Percentiles rank a stretch among this genome's conserved stretches.
Conservation (phyloP, 2,329 filamentous ascomycete genomes). For the Ascochyta fabae region DNA sequence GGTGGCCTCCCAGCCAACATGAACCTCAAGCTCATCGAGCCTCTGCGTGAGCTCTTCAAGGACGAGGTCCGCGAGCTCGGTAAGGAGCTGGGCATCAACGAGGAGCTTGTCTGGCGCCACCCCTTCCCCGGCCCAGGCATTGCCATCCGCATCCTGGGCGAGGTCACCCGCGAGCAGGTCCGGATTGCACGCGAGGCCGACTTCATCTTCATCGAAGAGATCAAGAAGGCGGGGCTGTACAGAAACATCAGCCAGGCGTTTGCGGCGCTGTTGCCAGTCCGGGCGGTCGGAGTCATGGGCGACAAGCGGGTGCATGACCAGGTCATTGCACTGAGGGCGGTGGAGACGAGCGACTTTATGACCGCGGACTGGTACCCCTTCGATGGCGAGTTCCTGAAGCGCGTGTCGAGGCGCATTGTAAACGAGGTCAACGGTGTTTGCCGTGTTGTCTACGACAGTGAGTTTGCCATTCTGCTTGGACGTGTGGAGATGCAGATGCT, state of each 20-base stretch:
- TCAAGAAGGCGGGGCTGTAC: conserved; percentile 75
- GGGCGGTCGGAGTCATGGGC: conserved; percentile 72
- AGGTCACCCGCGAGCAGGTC: conserved; percentile 80
- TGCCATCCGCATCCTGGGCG: conserved; percentile 81
- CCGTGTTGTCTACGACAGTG: conserved; percentile 72
- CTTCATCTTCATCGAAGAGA: conserved; percentile 78
- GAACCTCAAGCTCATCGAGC: conserved; percentile 76
- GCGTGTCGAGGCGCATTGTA: conserved; percentile 71
- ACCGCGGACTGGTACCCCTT: conserved; percentile 74
- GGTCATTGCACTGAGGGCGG: conserved; percentile 67
- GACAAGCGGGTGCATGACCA: conserved; percentile 72
- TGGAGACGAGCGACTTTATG: conserved; percentile 75
- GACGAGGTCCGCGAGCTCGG: conserved; percentile 78
- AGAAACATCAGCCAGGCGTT: conserved; percentile 73
- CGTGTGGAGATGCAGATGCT: conserved; percentile 15
- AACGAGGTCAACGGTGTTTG: conserved; percentile 78
- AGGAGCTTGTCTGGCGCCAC: conserved; percentile 79
- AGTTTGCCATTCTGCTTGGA: conserved; percentile 40
- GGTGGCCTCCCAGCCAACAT: conserved; percentile 70
- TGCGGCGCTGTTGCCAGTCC: conserved; percentile 70
- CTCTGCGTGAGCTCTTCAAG: conserved; percentile 81
- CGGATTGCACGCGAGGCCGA: conserved; percentile 80
- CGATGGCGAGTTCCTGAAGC: conserved; percentile 67
- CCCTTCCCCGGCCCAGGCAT: conserved; percentile 80
- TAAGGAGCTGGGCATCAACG: conserved; percentile 71